phyloP scores from a whole-genome alignment of 1,284 basidiomycete genomes.

The Leccinum pachyderme region DNA sequence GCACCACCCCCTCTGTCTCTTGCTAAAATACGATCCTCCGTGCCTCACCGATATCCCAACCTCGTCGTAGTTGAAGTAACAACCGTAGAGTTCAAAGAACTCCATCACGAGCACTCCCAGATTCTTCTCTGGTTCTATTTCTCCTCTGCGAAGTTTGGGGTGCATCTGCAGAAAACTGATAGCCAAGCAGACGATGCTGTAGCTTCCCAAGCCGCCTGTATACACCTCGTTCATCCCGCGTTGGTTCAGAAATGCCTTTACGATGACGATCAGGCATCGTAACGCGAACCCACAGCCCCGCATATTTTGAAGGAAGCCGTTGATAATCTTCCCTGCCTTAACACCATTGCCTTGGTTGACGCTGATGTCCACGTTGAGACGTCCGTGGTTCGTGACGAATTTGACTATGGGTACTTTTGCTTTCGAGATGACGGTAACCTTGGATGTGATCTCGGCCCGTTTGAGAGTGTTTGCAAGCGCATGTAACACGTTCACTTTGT shows the following conservation, averaged over 20 bases:
- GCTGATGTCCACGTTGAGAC: conserved; percentile 87
- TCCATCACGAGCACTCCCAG: conserved; percentile 92
- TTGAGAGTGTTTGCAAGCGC: conserved; percentile 65
- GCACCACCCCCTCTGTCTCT: conserved; percentile 77
- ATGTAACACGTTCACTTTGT: conserved; percentile 58
- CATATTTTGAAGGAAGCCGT: conserved; percentile 73
- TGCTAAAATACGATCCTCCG: conserved; percentile 84
- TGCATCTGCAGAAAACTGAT: conserved; percentile 97
- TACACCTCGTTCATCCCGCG: conserved; percentile 97
- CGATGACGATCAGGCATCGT: conserved; percentile 79
- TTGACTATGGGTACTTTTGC: conserved; percentile 95
- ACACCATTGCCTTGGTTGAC: conserved; percentile 89
- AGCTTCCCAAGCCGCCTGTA: conserved; percentile 92
- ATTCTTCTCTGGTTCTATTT: conserved; percentile 86
- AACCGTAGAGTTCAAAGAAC: conserved; percentile 95
- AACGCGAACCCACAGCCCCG: conserved; percentile 59
- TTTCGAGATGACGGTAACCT: conserved; percentile 83
- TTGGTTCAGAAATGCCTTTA: conserved; percentile 89
- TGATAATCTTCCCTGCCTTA: conserved; percentile 78
- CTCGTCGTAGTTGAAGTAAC: conserved; percentile 87
- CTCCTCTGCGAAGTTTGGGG: conserved; percentile 86
- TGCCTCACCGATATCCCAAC: conserved; percentile 88
- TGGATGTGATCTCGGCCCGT: conserved; percentile 55
- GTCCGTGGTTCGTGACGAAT: conserved; percentile 77
- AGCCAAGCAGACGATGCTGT: conserved; percentile 90